These are phyloP conservation scores for Pachyrhizus erosus DNA, from an alignment of 306 rosid genomes.

Conservation along the genomic window DNA sequence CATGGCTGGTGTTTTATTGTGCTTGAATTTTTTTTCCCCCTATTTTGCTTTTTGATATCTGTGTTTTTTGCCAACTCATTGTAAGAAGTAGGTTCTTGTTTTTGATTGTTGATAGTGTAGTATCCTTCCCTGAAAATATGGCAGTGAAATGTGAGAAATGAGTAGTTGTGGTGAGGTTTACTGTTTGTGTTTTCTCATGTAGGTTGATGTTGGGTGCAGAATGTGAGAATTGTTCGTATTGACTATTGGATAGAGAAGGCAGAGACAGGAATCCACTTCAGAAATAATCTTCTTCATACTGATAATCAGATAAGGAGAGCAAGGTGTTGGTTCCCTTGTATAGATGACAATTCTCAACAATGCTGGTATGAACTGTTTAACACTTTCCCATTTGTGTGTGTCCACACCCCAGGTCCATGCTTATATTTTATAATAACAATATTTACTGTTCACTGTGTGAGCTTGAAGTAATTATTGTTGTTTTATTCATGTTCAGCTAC, in stretches of 20 bases:
- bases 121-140: not conserved
- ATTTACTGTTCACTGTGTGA: not conserved
- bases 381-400: not conserved
- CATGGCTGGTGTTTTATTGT: not conserved
- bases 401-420: not conserved
- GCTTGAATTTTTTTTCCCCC: not conserved
- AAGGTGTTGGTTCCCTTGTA: conserved; percentile 97
- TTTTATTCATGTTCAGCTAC: conserved; percentile 65
- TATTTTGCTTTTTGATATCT: not conserved
- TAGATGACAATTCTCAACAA: conserved; percentile 82
- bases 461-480: conserved; percentile 35
- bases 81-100: not conserved
- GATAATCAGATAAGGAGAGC: conserved; percentile 94
- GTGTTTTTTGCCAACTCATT: not conserved
- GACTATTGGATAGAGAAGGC: conserved; percentile 92
- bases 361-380: conserved; percentile 73
- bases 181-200: conserved; percentile 71
- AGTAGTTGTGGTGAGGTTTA: conserved; percentile 63
- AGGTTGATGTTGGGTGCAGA: conserved; percentile 87
- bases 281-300: conserved; percentile 68
- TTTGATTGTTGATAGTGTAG: conserved; percentile 4
- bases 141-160: conserved; percentile 37
- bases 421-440: not conserved
- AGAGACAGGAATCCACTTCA: conserved; percentile 77
- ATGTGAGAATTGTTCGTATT: conserved; percentile 83